Evolutionary conservation across 2,329 filamentous ascomycete genomes (phyloP), one percentile per base, ranked within the genome.

Genomic region (Aspergillus awamori): DNA sequence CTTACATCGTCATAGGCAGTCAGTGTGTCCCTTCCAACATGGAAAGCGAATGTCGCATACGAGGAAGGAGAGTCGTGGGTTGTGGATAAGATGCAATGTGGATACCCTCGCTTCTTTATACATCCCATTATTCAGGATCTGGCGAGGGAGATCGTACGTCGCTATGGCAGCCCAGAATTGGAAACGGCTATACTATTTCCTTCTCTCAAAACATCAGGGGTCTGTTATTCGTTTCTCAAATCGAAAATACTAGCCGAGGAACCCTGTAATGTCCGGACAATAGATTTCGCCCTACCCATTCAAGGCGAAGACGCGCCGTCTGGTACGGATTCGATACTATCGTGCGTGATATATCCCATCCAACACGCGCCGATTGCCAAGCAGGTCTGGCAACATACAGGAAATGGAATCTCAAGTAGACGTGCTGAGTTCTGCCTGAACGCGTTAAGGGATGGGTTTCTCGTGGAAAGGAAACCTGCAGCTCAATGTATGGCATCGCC

Each of bases 361-460:
- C 85, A 87, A 11, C 79, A 87, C 17, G 93, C 89, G 69, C 79
- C 86, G 4, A 77, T 90, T 61, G 91, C 92, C n/a, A 98, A 97
- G 76, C 86, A 93, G 70, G 97, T 96, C 71, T 99, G 95, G 95
- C 95, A 98, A 75, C 95, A 99, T 76, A 90, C 91, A 0, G 95
- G 95, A 20, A 93, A 97, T 63, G 95, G 95, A 15, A 84, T 97
- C 13, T 97, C 93, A 0, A 97, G 93, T 74, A 88, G 95, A 53
- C 87, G 93, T 43, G 93, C 92, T 36, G 94, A 97, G 73, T 97
- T 96, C 76, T 97, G 91, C 72, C 87, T 93, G 62, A 82, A 84
- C 45, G 83, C 94, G 1, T 86, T 96, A 65, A 84, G 84, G 39
- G 88, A 94, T 63, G 88, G 88, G 0, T 80, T 90, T 45, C 80